Percentiles rank a stretch among this genome's conserved stretches.
Conservation (phyloP, 106 monocot species). For the Dendrobium chrysotoxum region DNA sequence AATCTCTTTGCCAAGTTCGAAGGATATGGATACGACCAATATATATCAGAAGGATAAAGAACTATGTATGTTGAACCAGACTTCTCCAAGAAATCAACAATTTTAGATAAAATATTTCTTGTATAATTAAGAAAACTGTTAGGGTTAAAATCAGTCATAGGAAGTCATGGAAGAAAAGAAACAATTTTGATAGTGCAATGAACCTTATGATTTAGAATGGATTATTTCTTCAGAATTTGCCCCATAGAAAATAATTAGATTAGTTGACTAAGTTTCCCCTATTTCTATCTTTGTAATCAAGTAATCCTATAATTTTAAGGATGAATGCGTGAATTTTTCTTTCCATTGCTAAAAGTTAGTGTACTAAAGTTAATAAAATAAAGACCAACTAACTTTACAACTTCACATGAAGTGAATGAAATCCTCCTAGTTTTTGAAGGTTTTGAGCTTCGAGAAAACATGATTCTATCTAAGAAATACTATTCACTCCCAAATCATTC, state of each 20-base stretch:
- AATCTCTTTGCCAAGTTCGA: slow-evolving; percentile 23
- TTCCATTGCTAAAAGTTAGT: neutral
- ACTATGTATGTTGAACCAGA: slow-evolving; percentile 46
- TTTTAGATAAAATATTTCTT: slow-evolving; percentile 54
- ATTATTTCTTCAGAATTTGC: slow-evolving; percentile 22
- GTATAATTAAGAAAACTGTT: slow-evolving; percentile 2
- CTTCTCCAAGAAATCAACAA: slow-evolving; percentile 44
- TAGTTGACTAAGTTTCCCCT: slow-evolving; percentile 20
- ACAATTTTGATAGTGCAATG: neutral
- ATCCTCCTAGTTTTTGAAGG: slow-evolving; percentile 35
- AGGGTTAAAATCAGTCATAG: neutral
- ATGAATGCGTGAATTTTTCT: neutral
- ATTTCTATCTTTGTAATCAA: slow-evolving; percentile 38
- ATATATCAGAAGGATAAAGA: slow-evolving; percentile 55
- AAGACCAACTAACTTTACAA: neutral
- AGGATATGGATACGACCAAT: slow-evolving; percentile 11
- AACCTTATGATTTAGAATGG: slow-evolving; percentile 48
- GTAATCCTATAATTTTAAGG: slow-evolving; percentile 38
- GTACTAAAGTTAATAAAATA: neutral
- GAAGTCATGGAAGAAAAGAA: neutral
- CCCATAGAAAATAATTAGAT: slow-evolving; percentile 61
- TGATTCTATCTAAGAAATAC: slow-evolving; percentile 44
- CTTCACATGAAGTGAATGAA: slow-evolving; percentile 50
- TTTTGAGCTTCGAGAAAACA: slow-evolving; percentile 46
- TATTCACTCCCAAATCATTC: slow-evolving; percentile 29